Evolutionary conservation across 257 asterid genomes (phyloP), one percentile per base, ranked within the genome.

Genomic region (Fraxinus excelsior): DNA sequence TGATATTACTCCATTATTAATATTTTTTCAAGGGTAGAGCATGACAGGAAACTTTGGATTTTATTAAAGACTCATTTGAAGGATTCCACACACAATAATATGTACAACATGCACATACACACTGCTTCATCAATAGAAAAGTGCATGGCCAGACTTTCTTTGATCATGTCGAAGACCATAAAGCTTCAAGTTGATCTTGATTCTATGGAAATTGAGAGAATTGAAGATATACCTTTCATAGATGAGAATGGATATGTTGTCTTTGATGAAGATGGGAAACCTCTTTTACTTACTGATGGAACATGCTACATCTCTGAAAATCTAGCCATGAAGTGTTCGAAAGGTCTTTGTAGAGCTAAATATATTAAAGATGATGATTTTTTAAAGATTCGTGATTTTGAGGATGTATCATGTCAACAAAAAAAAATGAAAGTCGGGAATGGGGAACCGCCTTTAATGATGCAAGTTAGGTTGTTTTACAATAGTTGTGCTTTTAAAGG

Each of bases 251-350:
- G 87, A 9, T 46, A 67, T 51, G 44, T 76, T 79, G 40, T 89
- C 40, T 34, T 1, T 53, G 93, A 84, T 62, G 93, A 84, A 73
- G 97, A 89, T 71, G 91, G 93, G 37, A 82, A 87, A 65, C 86
- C 85, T 70, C 83, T 88, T 78, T 53, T 92, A 49, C 92, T 87
- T 79, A 92, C 98, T 21, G 98, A 94, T 82, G 97, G 97, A 73
- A 94, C 98, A 11, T 97, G 98, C 28, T 92, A 40, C 74, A 88
- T 94, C 56, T 92, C 98, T 6, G 90, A 90, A 82, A 94, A 92
- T 84, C 83, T 94, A 85, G 97, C 96, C 58, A 78, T 84, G 83
- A 82, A 74, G 82, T 94, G 98, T 72, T 93, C 94, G 1, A 77
- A 83, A 75, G 85, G 83, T 77, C 78, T 90, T 73, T 70, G 74